Base-by-base conservation (phyloP, 2,329 filamentous ascomycete species). In the Stemphylium vesicarium region DNA sequence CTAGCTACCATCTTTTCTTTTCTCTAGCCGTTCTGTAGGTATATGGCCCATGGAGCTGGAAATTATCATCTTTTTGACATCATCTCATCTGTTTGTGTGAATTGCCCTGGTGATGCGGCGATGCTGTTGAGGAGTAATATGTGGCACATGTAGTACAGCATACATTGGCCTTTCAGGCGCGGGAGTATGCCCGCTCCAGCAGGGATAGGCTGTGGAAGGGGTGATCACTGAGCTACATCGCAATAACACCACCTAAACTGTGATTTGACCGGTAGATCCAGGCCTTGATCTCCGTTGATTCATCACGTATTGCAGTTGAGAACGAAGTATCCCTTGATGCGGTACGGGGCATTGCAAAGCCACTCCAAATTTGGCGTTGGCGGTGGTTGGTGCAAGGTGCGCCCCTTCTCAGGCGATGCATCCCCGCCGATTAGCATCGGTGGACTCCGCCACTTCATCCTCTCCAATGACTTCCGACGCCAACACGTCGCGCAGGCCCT, bases 371-470 rank as follows among this genome's bases (percentile, higher is more conserved):
- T 1, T 11, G 40, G 16, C 29, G 26, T 20, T 22, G 6, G 20
- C 7, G 15, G 32, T 20, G 26, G 15, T 32, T 20, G 29, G 12
- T 13, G 22, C 16, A 33, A 33, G 26, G 12, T 7, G 40, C 4
- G 29, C 32, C 2, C 13, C 26, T 24, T 8, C 10, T 13, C 12
- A 22, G 29, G 31, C 18, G 11, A 18, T 26, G 13, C 16, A 11
- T 18, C 15, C 26, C 37, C 20, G 37, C 24, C 13, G 35, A 49
- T 47, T n/a, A 24, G 42, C 16, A 24, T 16, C 42, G 33, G 42
- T 36, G 42, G 22, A 57, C 54, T 44, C 54, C 50, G 36, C 53
- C 35, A 45, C 24, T 16, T 36, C 12, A 32, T 24, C 26, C 50
- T 35, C 48, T 18, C 31, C 39, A 43, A 42, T 37, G 35, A 57